Base-by-base conservation (phyloP, 1,284 basidiomycete genomes). In the Ustilago vetiveriae region DNA sequence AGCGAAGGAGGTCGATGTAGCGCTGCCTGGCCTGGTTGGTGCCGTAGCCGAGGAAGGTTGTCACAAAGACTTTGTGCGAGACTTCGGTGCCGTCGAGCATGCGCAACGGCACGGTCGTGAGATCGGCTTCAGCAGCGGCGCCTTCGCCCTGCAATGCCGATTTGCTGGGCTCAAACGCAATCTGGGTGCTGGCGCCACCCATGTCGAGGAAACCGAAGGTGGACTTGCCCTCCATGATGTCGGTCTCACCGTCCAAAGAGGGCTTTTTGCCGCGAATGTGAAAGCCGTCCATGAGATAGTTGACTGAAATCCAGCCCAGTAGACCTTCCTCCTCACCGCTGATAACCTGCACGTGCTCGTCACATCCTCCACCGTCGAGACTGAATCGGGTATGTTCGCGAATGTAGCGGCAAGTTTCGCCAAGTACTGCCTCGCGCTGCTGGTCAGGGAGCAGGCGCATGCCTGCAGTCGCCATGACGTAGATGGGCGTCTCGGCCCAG, bases 271-370 rank as follows among this genome's bases (percentile, higher is more conserved):
- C 58, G 21, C 64, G 58, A 30, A 67, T 72, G 50, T 72, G 86
- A 81, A 99, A 99, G 2, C 94, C 95, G 79, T 98, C 92, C 93
- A 98, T 96, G 39, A 98, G 89, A 82, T 99, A 98, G 83, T 98
- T 99, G 80, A 98, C 92, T 0, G 94, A 72, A 52, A 99, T 92
- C 96, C 96, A 99, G 2, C 96, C 96, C 82, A 95, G 96, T 42
- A 98, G 84, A 0, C 96, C 96, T 80, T 99, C 96, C 82, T 98
- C 95, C 83, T 98, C 94, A 46, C 96, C 96, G 1, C 92, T 91
- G 76, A 98, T 98, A 74, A 98, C 92, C 55, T 92, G 89, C 3
- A 98, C 89, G 73, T 91, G 94, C 48, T 91, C 88, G 14, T 90
- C 90, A 82, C 95, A 98, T 6, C 76, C 19, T 26, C 62, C 75